Evolutionary conservation across 176 grass and related monocot genomes (phyloP), one percentile per base, ranked within the genome.

Genomic region (Cocos nucifera): DNA sequence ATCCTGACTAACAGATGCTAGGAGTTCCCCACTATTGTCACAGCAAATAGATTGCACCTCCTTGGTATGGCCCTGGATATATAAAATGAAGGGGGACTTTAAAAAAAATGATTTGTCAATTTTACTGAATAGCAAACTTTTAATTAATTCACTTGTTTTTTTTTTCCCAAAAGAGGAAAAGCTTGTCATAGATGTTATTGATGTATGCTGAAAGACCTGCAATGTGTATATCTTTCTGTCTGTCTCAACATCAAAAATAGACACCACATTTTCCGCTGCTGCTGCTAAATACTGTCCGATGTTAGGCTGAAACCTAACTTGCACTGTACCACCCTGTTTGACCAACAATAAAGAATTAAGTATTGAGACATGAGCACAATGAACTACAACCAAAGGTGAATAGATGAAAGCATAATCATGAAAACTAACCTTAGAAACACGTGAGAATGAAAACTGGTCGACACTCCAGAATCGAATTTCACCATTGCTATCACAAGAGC

Each of bases 1-100:
- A 71, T 98, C 93, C 76, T 98, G 88, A 79, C 87, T 98, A 17
- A 92, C 93, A 32, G 87, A 92, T 20, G 93, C 93, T 62, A 98
- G 57, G 57, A 55, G 76, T 64, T 92, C 88, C 48, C 93, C 93
- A 39, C 59, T 88, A 57, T 85, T 86, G 52, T 98, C 93, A 88
- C 93, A 98, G 79, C 93, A 98, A 51, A 98, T 65, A 64, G 88
- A 98, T 65, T 98, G 88, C 64, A 98, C 85, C 26, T 86, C 84
- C 15, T 78, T 81, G 49, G 49, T 81, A 77, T 98, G 87, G 49
- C 81, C 79, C 93, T 98, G 63, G 29, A 25, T 82, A 71, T 69
- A 73, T 53, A 75, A 19, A 50, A 6, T 15, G 73, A 73, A 61
- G 23, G 17, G 8, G 28, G 17, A 8, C 59, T 4, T 23, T 44